Conservation (phyloP, 2,329 filamentous ascomycete genomes). For the Penicillium sp. region DNA sequence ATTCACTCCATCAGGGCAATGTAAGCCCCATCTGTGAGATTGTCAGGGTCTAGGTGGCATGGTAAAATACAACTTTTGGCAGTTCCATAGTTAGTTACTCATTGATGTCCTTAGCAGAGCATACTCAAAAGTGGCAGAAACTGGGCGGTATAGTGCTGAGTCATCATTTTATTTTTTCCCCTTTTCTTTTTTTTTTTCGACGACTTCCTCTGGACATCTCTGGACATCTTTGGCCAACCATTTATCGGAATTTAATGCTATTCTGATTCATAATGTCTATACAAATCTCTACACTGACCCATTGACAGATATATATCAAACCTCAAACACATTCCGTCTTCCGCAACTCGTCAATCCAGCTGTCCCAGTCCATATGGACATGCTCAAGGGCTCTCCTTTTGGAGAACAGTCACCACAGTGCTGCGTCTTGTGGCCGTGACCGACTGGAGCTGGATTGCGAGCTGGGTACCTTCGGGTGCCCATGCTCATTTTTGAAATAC, state of each 20-base stretch:
- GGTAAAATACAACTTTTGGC: too few species aligned
- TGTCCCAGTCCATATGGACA: conserved; percentile 29
- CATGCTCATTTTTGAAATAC: conserved; percentile 8
- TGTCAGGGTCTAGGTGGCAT: too few species aligned
- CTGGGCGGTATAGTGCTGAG: background rate
- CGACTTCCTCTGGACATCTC: background rate
- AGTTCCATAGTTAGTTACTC: too few species aligned
- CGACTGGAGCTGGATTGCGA: conserved; percentile 42
- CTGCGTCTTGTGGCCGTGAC: conserved; percentile 44
- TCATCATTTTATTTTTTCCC: background rate
- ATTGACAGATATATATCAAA: background rate
- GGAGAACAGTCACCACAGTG: conserved; percentile 38
- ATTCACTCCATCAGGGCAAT: too few species aligned
- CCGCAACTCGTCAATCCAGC: conserved; percentile 37
- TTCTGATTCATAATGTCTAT: background rate
- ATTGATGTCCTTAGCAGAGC: too few species aligned
- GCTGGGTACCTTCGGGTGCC: conserved; percentile 15
- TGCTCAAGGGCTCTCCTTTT: conserved; percentile 29
- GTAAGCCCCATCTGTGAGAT: too few species aligned
- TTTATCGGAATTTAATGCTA: conserved; percentile 1
- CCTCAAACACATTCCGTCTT: conserved; percentile 2
- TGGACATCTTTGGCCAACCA: background rate
- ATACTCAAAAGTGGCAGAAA: background rate
- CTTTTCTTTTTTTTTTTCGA: background rate
- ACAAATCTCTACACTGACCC: background rate